Base-by-base conservation (phyloP, 78 protist species). In the Diacronema lutheri region DNA sequence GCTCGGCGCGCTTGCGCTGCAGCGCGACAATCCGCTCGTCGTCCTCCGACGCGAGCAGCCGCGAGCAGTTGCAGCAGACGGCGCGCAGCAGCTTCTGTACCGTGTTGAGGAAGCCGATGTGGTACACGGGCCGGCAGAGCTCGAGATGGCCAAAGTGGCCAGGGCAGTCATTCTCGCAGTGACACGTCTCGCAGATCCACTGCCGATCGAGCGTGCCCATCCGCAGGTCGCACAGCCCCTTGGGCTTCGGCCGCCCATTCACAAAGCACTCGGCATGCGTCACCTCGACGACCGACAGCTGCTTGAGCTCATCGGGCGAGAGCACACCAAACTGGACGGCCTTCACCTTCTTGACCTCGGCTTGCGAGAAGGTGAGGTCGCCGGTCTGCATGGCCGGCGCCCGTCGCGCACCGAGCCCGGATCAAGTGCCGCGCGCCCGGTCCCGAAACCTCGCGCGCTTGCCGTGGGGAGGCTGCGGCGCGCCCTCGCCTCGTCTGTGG, bases 61-160 rank as follows among this genome's bases (percentile, higher is more conserved):
- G 57, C 37, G 88, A 61, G 62, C 97, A 94, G 60, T 72, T 11
- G 46, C 21, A 64, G 90, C 99, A 98, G 56, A 97, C 98, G 62
- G 98, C 94, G 37, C 86, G 72, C 33, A 98, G 83, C 14, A 94
- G 40, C 71, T 94, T 88, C 31, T 87, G 31, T 19, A 94, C 73
- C n/a, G 61, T 74, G 25, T 77, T 55, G 21, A 98, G 4, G 65
- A 96, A 93, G 46, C 97, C 96, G 57, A 92, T 33, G 83, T 98
- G 97, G 88, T 81, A 96, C 73, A 98, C 95, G 0, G 99, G 99
- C 68, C 84, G 78, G 7, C 89, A 95, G 4, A 99, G 96, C 31
- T 89, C 92, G 25, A 99, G 50, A 90, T 96, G 96, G 23, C 99
- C 99, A 41, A 98, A 97, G 87, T 99, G 99, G 16, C 99, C 99